Evolutionary conservation across 2,329 filamentous ascomycete genomes (phyloP).

Genomic region (Orbilia ellipsospora): DNA sequence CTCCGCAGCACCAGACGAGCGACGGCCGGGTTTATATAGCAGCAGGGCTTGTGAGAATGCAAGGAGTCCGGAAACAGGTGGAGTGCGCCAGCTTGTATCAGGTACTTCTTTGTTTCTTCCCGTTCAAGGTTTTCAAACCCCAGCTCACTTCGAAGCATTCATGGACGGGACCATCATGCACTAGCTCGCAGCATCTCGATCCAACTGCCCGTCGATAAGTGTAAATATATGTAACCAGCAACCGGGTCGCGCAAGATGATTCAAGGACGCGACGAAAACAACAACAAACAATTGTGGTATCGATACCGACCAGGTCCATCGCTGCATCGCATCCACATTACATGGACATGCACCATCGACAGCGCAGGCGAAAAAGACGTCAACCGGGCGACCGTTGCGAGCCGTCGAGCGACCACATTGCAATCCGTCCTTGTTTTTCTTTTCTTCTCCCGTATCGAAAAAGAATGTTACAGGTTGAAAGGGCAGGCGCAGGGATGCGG

Average conservation of each 20-base stretch:
- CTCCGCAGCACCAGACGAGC: slow-evolving; percentile 37
- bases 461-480: slow-evolving; percentile 53
- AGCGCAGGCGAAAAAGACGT: slow-evolving; percentile 5
- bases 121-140: not conserved
- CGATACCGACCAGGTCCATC: not conserved
- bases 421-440: slow-evolving; percentile 2
- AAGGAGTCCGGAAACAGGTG: slow-evolving; percentile 33
- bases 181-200: too few species aligned
- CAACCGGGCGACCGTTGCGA: slow-evolving; percentile 23
- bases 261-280: slow-evolving; percentile 26
- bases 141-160: slow-evolving; percentile 6
- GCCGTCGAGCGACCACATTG: not conserved
- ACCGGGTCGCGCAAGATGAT: slow-evolving; percentile 12
- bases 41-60: slow-evolving; percentile 11
- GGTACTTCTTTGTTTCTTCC: slow-evolving; percentile 19
- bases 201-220: too few species aligned
- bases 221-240: not conserved
- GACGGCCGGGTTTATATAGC: slow-evolving; percentile 36
- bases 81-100: slow-evolving; percentile 41
- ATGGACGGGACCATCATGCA: too few species aligned
- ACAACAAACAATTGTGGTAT: too few species aligned
- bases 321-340: slow-evolving; percentile 11
- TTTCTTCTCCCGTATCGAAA: not conserved
- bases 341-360: not conserved
- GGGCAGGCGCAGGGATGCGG: slow-evolving; percentile 41